Evolutionary conservation across 2,329 filamentous ascomycete species (phyloP).

Genomic region (Colletotrichum lindemuthianum): DNA sequence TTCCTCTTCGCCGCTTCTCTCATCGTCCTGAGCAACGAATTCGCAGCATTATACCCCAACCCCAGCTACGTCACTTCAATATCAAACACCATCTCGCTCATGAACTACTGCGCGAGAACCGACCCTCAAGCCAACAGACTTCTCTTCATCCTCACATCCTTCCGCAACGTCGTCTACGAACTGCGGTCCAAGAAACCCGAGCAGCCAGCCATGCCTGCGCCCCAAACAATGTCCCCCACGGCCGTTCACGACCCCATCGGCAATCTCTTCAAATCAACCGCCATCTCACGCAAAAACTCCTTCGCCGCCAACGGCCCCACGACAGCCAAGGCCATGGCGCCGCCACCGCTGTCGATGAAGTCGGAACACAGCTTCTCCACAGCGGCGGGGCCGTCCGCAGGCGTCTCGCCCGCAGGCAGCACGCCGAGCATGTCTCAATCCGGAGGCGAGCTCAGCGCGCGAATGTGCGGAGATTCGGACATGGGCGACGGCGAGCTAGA

Average conservation of each 20-base stretch:
- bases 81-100: conserved; percentile 55
- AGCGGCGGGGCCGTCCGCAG: conserved; percentile 17
- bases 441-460: conserved; percentile 23
- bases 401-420: conserved; percentile 34
- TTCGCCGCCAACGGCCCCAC: conserved; percentile 15
- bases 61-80: conserved; percentile 52
- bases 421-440: conserved; percentile 33
- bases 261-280: conserved; percentile 41
- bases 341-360: conserved; percentile 31
- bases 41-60: conserved; percentile 59
- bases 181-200: conserved; percentile 28
- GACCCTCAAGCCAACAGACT: conserved; percentile 62
- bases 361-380: conserved; percentile 27
- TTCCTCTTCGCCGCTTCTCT: conserved; percentile 66
- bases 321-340: conserved; percentile 23
- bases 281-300: conserved; percentile 32
- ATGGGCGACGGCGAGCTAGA: conserved; percentile 48
- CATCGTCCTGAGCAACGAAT: conserved; percentile 66
- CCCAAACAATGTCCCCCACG: conserved; percentile 33
- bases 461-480: conserved; percentile 33
- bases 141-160: conserved; percentile 60
- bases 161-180: conserved; percentile 52
- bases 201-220: conserved; percentile 39
- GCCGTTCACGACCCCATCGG: conserved; percentile 41
- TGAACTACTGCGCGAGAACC: conserved; percentile 57